Conservation (phyloP, 2,329 filamentous ascomycete species). For the Pleomassaria siparia region DNA sequence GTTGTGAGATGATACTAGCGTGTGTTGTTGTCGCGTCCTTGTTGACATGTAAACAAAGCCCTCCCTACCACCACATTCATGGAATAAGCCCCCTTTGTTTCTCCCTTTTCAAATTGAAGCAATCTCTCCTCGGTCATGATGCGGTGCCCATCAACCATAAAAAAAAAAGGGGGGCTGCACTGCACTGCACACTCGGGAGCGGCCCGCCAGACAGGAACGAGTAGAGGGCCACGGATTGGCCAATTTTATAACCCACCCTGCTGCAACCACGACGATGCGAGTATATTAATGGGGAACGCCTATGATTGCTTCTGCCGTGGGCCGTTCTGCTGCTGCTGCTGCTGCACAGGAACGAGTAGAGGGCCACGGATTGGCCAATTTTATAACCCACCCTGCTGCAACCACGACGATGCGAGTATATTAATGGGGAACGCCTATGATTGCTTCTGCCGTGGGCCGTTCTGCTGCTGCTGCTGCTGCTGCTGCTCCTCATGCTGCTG, state of each 20-base stretch:
- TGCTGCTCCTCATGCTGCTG: no score
- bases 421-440: no score
- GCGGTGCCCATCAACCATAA: no score
- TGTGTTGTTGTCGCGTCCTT: constrained; percentile 8
- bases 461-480: no score
- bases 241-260: constrained; percentile 30
- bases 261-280: constrained; percentile 12
- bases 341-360: constrained; percentile 6
- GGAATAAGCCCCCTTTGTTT: constrained; percentile 7
- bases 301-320: no score
- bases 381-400: constrained; percentile 30
- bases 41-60: constrained; percentile 7
- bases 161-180: constrained; percentile 19
- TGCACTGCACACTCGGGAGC: no score
- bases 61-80: constrained; percentile 2
- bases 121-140: constrained; percentile 22
- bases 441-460: no score
- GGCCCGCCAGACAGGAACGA: constrained; percentile 13
- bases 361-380: constrained; percentile 1
- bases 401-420: constrained; percentile 7
- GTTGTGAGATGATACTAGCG: no score
- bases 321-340: no score
- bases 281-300: no score
- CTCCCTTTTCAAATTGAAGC: constrained; percentile 16
- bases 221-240: not conserved